Base-by-base conservation (phyloP, 495 filamentous ascomycete species). In the Lindgomyces ingoldianus region DNA sequence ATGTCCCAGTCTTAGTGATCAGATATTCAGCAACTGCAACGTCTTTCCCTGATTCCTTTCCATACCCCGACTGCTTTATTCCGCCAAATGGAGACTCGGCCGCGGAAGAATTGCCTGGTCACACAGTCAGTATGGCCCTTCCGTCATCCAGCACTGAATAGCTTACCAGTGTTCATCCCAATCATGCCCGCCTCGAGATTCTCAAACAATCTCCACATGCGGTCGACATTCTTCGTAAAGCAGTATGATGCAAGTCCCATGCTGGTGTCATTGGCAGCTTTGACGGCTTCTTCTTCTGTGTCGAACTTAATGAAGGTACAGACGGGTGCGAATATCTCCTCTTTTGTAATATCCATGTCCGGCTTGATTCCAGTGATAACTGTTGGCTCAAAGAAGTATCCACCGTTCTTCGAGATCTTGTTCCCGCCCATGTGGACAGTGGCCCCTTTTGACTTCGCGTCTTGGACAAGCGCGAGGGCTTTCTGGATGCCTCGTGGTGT, bases 151-250 rank as follows among this genome's bases (percentile, higher is more conserved):
- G 16, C 11, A 14, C 14, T n/a, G n/a, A n/a, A n/a, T n/a, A n/a
- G 53, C 63, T 51, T 57, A 83, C 87, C 85, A 42, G 83, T 86
- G 61, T 89, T 88, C 76, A 89, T 70, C 4, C 85, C 88, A 61
- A 91, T 86, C 87, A 91, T 90, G 0, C 88, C 88, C 1, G 88
- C 87, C 70, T 91, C 88, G 33, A 91, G 74, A 53, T 87, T 88
- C 75, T 90, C 88, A 66, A 89, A 76, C 68, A 91, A 70, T 50
- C 88, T 77, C 88, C 87, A 90, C 64, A 85, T 78, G 1, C 88
- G 83, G 70, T 90, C 87, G 21, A 89, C 74, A 62, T 90, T 85
- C 78, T 89, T 88, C 3, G 87, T 89, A 74, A 90, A 91, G 51
- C 83, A 88, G 71, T 90, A 88, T 42, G 83, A 85, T 3, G 69